A percentile compares a stretch with the other conserved stretches of the same genome.
These are phyloP conservation scores for Metschnikowia picachoensis DNA, from an alignment of 805 yeast species.

Conservation along the genomic window DNA sequence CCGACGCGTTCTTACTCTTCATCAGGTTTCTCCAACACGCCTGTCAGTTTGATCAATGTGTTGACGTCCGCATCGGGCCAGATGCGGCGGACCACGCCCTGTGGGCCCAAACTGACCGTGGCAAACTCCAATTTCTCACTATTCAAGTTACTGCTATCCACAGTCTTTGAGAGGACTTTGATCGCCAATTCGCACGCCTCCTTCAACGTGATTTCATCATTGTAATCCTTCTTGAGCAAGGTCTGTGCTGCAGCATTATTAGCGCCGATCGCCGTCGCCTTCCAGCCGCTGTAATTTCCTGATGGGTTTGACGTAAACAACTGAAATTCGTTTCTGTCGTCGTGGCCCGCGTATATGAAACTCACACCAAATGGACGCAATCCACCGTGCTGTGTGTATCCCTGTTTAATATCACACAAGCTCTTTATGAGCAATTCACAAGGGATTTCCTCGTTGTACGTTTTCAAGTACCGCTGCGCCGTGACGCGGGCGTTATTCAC, in stretches of 20 bases:
- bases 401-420: slow-evolving; percentile 92
- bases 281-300: slow-evolving; percentile 98
- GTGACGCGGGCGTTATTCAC: slow-evolving; percentile 80
- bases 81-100: slow-evolving; percentile 60
- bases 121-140: slow-evolving; percentile 93
- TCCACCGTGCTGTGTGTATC: slow-evolving; percentile 98
- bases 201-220: slow-evolving; percentile 65
- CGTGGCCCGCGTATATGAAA: slow-evolving; percentile 93
- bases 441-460: slow-evolving; percentile 92
- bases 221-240: slow-evolving; percentile 88
- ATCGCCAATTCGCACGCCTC: slow-evolving; percentile 87
- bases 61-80: slow-evolving; percentile 82
- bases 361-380: slow-evolving; percentile 98
- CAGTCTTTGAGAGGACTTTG: slow-evolving; percentile 88
- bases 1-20: slow-evolving; percentile 12
- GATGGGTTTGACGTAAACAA: slow-evolving; percentile 94
- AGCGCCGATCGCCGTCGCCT: slow-evolving; percentile 95
- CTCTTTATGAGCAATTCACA: slow-evolving; percentile 84
- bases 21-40: slow-evolving; percentile 48
- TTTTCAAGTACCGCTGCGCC: slow-evolving; percentile 81
- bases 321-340: slow-evolving; percentile 85
- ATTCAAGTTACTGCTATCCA: slow-evolving; percentile 81
- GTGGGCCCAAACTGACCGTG: slow-evolving; percentile 55
- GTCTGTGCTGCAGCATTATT: slow-evolving; percentile 97
- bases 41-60: slow-evolving; percentile 63